Percentiles rank a stretch among this genome's conserved stretches.
These are phyloP conservation scores for Metrosideros polymorpha DNA, from an alignment of 441 rosid genomes.

Conservation along the genomic window DNA sequence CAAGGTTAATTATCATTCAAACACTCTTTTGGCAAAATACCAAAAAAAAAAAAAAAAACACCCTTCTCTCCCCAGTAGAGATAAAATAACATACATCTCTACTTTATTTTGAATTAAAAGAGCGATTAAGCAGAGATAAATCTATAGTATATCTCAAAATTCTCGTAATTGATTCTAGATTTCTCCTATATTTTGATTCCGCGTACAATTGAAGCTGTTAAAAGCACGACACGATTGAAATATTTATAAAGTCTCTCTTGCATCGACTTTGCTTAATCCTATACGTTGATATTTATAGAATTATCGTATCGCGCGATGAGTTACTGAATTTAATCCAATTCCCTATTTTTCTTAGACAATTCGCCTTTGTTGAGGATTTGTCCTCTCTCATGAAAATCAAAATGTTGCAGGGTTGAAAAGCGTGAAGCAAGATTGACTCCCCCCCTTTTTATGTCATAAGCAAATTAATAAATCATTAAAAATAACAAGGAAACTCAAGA, in stretches of 20 bases:
- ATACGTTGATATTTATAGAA: neutral
- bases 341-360: neutral
- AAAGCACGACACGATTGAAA: neutral
- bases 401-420: neutral
- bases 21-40: neutral
- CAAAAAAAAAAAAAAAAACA: rapidly evolving
- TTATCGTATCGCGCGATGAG: rapidly evolving
- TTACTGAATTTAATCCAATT: neutral
- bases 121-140: rapidly evolving
- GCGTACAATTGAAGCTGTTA: neutral
- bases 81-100: too few relatives aligned
- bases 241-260: rapidly evolving
- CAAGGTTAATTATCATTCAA: neutral
- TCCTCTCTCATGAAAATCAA: neutral
- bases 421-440: neutral
- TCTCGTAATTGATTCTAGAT: neutral
- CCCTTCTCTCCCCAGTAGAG: neutral
- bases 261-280: rapidly evolving
- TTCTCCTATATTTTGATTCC: too few relatives aligned
- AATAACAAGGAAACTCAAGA: neutral
- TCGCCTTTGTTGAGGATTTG: neutral
- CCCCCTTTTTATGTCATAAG: neutral
- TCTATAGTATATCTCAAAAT: neutral
- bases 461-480: neutral
- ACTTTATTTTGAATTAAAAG: neutral